A percentile compares a stretch with the other conserved stretches of the same genome.
Evolutionary conservation across 257 asterid species (phyloP).

Genomic region (Solanum chilense): DNA sequence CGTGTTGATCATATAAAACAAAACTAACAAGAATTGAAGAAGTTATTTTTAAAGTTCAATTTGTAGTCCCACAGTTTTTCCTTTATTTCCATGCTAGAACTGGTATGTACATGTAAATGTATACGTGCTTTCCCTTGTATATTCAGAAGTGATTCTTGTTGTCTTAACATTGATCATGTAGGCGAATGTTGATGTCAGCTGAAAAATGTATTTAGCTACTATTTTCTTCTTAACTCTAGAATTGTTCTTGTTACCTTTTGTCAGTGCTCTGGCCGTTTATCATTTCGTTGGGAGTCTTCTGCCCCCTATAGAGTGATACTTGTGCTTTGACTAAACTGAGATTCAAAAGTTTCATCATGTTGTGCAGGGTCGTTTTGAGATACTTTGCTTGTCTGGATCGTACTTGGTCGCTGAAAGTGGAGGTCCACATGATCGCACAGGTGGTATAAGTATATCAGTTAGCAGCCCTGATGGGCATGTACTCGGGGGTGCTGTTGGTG

Average conservation of each 20-base stretch:
- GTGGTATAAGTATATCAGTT: constrained; percentile 66
- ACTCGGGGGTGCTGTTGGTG: constrained; percentile 68
- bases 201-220: not conserved
- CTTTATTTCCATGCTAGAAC: not conserved
- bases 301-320: not conserved
- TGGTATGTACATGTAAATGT: not conserved
- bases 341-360: not conserved
- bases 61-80: not conserved
- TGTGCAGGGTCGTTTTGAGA: constrained; percentile 61
- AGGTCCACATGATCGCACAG: constrained; percentile 55
- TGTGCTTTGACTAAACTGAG: not conserved
- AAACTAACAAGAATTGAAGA: not conserved
- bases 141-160: not conserved
- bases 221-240: not conserved
- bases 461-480: constrained; percentile 64
- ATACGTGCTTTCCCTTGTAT: not conserved
- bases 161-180: not conserved
- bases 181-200: not conserved
- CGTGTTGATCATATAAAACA: not conserved
- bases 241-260: not conserved
- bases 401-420: constrained; percentile 57
- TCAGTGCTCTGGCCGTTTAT: not conserved
- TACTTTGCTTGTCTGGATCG: constrained; percentile 66
- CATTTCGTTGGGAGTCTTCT: not conserved
- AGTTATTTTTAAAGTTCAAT: not conserved